Percentiles rank a stretch among this genome's conserved stretches.
These are phyloP conservation scores for Millerozyma miso DNA, from an alignment of 805 yeast species.

Conservation along the genomic window DNA sequence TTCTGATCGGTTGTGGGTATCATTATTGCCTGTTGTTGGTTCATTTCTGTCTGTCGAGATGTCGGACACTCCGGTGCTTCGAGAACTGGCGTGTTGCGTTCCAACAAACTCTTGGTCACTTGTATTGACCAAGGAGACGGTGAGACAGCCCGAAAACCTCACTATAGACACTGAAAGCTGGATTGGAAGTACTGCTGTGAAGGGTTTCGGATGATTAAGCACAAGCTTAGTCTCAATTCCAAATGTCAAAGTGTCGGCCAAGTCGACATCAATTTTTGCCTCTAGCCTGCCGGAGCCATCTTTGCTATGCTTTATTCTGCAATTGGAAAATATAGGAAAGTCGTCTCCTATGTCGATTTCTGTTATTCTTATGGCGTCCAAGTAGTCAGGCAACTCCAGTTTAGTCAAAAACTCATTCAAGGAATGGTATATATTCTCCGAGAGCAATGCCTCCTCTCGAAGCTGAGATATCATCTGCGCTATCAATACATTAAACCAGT, in stretches of 20 bases:
- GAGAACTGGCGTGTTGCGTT: constrained; percentile 5
- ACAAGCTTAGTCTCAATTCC: constrained; percentile 80
- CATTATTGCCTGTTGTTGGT: constrained; percentile 1
- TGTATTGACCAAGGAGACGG: constrained; percentile 62
- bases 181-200: constrained; percentile 84
- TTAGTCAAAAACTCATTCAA: constrained; percentile 61
- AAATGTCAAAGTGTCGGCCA: constrained; percentile 79
- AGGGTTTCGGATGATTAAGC: constrained; percentile 76
- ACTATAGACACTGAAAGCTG: constrained; percentile 82
- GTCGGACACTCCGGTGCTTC: not conserved
- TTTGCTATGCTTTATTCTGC: constrained; percentile 66
- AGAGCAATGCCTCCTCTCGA: constrained; percentile 80
- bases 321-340: constrained; percentile 91
- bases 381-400: constrained; percentile 70
- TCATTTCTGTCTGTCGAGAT: constrained; percentile 8
- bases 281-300: constrained; percentile 56
- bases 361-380: constrained; percentile 73
- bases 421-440: constrained; percentile 81
- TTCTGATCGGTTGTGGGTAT: constrained; percentile 1
- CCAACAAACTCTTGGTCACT: constrained; percentile 30
- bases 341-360: constrained; percentile 93
- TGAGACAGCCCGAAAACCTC: constrained; percentile 83
- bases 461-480: constrained; percentile 88
- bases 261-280: constrained; percentile 87
- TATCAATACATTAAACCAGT: constrained; percentile 92